A percentile compares a stretch with the other conserved stretches of the same genome.
These are phyloP conservation scores for Tothia fuscella DNA, from an alignment of 2,329 filamentous ascomycete genomes.

Conservation along the genomic window DNA sequence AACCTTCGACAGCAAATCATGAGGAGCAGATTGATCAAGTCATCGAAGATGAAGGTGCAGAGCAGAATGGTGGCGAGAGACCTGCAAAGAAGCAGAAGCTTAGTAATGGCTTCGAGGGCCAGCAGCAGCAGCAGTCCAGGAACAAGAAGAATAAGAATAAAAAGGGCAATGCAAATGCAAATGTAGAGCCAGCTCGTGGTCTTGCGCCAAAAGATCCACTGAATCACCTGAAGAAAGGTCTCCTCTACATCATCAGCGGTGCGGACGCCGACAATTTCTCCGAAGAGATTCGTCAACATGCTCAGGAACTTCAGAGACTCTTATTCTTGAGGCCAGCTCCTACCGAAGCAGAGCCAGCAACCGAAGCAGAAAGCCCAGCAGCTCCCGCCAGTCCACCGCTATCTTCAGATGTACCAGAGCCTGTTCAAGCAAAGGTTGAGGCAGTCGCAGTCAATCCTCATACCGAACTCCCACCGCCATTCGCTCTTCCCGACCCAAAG, in stretches of 20 bases:
- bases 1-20: no score
- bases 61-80: neutral
- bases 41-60: neutral
- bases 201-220: neutral
- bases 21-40: no score
- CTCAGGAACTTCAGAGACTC: constrained; percentile 4
- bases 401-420: neutral
- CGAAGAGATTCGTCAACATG: constrained; percentile 28
- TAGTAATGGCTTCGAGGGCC: neutral
- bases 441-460: constrained; percentile 1
- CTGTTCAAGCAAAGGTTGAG: neutral
- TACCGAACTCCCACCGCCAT: constrained; percentile 7
- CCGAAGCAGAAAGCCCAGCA: neutral
- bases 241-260: constrained; percentile 2
- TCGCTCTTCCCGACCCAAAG: constrained; percentile 6
- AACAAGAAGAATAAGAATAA: constrained; percentile 6
- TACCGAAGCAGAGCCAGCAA: neutral
- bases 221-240: constrained; percentile 2
- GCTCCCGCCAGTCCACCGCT: neutral
- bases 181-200: neutral
- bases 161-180: constrained; percentile 1
- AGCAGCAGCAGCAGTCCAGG: neutral
- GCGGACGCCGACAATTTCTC: constrained; percentile 39
- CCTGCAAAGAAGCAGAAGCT: neutral
- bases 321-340: neutral